phyloP scores from a whole-genome alignment of 2,329 filamentous ascomycete species.

The Pseudogymnoascus sp. region DNA sequence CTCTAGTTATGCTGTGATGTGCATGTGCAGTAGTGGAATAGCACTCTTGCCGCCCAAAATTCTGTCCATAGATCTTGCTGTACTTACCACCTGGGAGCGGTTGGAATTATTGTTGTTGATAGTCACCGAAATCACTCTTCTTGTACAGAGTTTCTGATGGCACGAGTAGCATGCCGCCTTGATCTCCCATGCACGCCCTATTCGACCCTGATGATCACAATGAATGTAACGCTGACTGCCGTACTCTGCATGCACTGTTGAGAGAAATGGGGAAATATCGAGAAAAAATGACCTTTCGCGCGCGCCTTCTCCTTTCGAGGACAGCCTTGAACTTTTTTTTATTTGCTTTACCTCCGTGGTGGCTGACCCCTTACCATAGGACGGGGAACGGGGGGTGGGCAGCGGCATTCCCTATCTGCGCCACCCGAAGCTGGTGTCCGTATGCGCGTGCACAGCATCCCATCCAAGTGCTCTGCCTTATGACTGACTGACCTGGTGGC shows the following conservation, averaged over 20 bases:
- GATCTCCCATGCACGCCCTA: background rate
- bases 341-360: background rate
- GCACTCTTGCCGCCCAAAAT: too few species aligned
- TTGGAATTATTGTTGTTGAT: too few species aligned
- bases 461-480: background rate
- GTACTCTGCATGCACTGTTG: background rate
- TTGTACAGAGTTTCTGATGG: too few species aligned
- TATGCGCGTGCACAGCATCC: slow-evolving; percentile 6
- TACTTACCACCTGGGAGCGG: too few species aligned
- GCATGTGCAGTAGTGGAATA: background rate
- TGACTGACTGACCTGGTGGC: background rate
- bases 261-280: background rate
- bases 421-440: background rate
- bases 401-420: background rate
- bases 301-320: background rate
- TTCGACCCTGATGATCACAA: slow-evolving; percentile 2
- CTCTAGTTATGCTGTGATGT: background rate
- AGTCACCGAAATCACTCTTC: too few species aligned
- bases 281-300: background rate
- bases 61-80: too few species aligned
- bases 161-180: background rate
- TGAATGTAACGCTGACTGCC: background rate
- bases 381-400: background rate
- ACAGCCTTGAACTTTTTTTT: background rate
- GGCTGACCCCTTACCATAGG: slow-evolving; percentile 4